phyloP scores from a whole-genome alignment of 768 basidiomycete species.

The Agrocybe pediades region DNA sequence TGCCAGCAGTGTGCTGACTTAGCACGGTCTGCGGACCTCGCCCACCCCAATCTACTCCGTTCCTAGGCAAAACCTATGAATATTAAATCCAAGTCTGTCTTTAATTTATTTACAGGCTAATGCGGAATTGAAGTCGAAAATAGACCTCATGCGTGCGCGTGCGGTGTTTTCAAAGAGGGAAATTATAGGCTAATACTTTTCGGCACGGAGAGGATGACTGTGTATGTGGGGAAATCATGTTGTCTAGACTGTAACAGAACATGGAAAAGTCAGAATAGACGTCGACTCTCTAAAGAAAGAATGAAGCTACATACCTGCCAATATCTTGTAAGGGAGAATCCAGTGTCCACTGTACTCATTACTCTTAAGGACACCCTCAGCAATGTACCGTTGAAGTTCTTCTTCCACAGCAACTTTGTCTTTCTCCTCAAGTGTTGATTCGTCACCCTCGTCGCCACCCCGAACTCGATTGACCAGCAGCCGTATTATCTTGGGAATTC shows the following conservation, averaged over 20 bases:
- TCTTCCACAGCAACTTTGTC: neutral
- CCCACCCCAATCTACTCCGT: too few relatives aligned
- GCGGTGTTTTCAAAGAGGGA: too few relatives aligned
- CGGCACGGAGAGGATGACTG: too few relatives aligned
- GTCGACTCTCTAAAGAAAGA: neutral
- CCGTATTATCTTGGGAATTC: slow-evolving; percentile 3
- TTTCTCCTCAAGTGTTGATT: neutral
- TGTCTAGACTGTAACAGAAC: slow-evolving; percentile 3
- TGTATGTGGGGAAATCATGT: slow-evolving; percentile 16
- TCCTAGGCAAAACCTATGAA: too few relatives aligned
- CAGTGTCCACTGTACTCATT: neutral
- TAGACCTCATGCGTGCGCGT: too few relatives aligned
- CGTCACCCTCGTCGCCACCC: neutral
- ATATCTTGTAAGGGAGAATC: neutral
- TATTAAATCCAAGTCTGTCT: too few relatives aligned
- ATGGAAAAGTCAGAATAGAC: neutral
- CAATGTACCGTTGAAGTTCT: neutral
- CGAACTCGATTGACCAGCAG: neutral
- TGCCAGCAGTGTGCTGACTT: too few relatives aligned
- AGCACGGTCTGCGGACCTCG: too few relatives aligned
- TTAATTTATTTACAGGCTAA: too few relatives aligned
- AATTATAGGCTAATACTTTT: too few relatives aligned
- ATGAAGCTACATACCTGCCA: neutral
- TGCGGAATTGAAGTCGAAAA: too few relatives aligned
- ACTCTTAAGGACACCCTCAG: neutral